Conservation (phyloP, 495 filamentous ascomycete species). For the Clohesyomyces aquaticus region DNA sequence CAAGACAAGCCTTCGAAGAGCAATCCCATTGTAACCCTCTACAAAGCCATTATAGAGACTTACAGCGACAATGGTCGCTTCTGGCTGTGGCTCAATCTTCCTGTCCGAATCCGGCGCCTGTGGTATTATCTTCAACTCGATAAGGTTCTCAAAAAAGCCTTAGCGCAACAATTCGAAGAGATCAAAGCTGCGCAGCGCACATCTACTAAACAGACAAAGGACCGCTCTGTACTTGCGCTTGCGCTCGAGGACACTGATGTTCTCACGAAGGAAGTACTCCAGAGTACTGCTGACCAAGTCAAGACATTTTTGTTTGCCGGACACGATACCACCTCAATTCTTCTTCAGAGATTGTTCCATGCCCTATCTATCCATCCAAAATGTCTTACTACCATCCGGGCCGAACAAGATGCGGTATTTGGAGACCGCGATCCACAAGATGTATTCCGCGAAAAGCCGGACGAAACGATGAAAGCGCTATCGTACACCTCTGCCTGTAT, state of each 20-base stretch:
- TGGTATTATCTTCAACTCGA: no score
- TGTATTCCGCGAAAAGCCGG: conserved; percentile 24
- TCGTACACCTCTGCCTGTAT: conserved; percentile 46
- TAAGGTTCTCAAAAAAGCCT: conserved; percentile 22
- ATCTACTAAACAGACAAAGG: conserved; percentile 15
- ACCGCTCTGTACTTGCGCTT: conserved; percentile 35
- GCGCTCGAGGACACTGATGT: conserved; percentile 27
- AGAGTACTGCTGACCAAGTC: conserved; percentile 40
- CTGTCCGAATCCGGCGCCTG: conserved; percentile 19
- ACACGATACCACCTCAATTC: conserved; percentile 53
- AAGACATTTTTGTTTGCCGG: conserved; percentile 53
- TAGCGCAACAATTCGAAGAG: conserved; percentile 30
- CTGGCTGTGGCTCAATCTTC: conserved; percentile 23
- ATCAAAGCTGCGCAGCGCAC: conserved; percentile 31
- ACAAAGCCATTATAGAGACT: conserved; percentile 14
- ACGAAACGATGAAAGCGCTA: conserved; percentile 31
- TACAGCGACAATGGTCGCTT: conserved; percentile 25
- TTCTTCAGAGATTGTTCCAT: conserved; percentile 48
- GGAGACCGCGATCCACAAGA: conserved; percentile 34
- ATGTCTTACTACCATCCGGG: conserved; percentile 45
- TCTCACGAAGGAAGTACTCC: conserved; percentile 21
- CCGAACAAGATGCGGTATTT: conserved; percentile 49
- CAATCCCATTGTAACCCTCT: conserved; percentile 20
- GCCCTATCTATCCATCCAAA: conserved; percentile 48
- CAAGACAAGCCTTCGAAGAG: conserved; percentile 11